Conservation (phyloP, 2,329 filamentous ascomycete species). For the Fusarium gaditjirri region DNA sequence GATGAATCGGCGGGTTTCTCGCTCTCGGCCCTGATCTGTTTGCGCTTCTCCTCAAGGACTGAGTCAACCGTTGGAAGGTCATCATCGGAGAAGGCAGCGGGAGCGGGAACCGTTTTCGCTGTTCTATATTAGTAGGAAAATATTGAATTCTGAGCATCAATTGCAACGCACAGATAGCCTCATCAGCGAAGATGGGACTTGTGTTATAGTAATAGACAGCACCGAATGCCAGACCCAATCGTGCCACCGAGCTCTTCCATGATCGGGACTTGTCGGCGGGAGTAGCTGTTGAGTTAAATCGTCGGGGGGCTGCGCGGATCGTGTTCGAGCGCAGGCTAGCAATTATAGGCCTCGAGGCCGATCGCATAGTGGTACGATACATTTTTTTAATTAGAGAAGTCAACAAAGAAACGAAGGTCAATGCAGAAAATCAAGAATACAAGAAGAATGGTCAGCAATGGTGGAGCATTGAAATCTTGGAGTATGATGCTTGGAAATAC, state of each 20-base stretch:
- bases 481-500: conserved; percentile 33
- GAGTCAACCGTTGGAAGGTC: conserved; percentile 74
- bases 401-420: conserved; percentile 9
- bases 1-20: conserved; percentile 36
- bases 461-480: conserved; percentile 27
- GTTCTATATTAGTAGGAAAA: conserved; percentile 16
- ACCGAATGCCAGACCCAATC: conserved; percentile 80
- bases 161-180: conserved; percentile 72
- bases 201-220: conserved; percentile 96
- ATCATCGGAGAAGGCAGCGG: conserved; percentile 65
- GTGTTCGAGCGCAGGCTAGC: conserved; percentile 54
- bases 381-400: conserved; percentile 47
- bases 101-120: conserved; percentile 52
- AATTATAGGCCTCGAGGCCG: conserved; percentile 58
- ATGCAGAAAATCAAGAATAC: conserved; percentile 15
- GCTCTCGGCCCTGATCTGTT: conserved; percentile 53
- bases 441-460: conserved; percentile 38
- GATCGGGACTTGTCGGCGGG: conserved; percentile 75
- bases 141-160: neutral
- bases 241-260: conserved; percentile 80
- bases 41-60: conserved; percentile 71
- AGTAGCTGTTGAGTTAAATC: conserved; percentile 62
- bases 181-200: conserved; percentile 85
- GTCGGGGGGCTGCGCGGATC: conserved; percentile 56
- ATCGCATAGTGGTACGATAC: conserved; percentile 64